A percentile compares a stretch with the other conserved stretches of the same genome.
These are phyloP conservation scores for Cucurbita pepo DNA, from an alignment of 306 rosid genomes.

Conservation along the genomic window DNA sequence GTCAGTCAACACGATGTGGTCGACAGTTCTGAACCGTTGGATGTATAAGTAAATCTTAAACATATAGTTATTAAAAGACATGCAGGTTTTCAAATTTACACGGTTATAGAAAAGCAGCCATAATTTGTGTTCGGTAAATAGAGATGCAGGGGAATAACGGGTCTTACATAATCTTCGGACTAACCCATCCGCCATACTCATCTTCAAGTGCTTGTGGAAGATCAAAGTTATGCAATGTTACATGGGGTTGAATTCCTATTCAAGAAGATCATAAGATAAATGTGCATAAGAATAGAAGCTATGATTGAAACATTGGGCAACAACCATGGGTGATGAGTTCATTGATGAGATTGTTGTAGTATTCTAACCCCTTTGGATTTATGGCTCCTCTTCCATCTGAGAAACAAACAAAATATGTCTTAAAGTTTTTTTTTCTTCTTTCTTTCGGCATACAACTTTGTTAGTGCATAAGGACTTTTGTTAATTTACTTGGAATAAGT, in stretches of 20 bases:
- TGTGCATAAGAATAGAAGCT: background rate
- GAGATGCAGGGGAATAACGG: background rate
- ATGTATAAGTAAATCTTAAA: too few relatives aligned
- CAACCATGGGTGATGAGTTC: slow-evolving; percentile 40
- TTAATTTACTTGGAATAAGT: slow-evolving; percentile 46
- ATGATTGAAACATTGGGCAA: background rate
- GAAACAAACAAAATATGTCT: background rate
- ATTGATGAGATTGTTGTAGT: slow-evolving; percentile 65
- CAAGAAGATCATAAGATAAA: background rate
- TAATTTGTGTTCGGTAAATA: too few relatives aligned
- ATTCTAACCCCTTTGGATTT: slow-evolving; percentile 56
- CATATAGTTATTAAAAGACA: too few relatives aligned
- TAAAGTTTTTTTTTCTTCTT: too few relatives aligned
- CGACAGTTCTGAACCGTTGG: too few relatives aligned
- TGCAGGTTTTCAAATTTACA: too few relatives aligned
- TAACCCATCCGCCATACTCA: slow-evolving; percentile 75
- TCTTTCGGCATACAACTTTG: background rate
- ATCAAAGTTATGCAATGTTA: slow-evolving; percentile 38
- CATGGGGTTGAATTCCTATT: slow-evolving; percentile 69
- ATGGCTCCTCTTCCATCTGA: slow-evolving; percentile 55
- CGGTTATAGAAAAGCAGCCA: too few relatives aligned
- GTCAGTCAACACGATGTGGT: too few relatives aligned
- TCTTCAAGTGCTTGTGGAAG: slow-evolving; percentile 66
- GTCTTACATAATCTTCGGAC: slow-evolving; percentile 35
- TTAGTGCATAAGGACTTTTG: too few relatives aligned